A percentile compares a stretch with the other conserved stretches of the same genome.
These are phyloP conservation scores for Agrocybe pediades DNA, from an alignment of 768 basidiomycete species.

Conservation along the genomic window DNA sequence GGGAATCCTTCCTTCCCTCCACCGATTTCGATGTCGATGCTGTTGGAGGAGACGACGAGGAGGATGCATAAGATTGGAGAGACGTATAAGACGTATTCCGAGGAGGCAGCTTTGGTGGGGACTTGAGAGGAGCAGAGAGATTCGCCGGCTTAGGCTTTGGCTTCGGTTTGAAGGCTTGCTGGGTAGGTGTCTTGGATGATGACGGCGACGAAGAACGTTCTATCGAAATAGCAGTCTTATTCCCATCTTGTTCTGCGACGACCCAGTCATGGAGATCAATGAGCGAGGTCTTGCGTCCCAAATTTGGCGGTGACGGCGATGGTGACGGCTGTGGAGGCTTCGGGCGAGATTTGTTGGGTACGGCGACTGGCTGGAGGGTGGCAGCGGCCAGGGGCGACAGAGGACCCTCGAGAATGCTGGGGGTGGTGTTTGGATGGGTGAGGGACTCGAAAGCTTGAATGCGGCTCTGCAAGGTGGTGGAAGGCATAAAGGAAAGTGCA, in stretches of 20 bases:
- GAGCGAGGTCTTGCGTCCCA: slow-evolving; percentile 58
- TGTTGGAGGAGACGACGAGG: slow-evolving; percentile 30
- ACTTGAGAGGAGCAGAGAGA: slow-evolving; percentile 25
- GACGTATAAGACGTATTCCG: slow-evolving; percentile 60
- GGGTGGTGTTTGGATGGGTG: slow-evolving; percentile 22
- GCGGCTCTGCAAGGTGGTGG: slow-evolving; percentile 41
- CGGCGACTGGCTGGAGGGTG: slow-evolving; percentile 40
- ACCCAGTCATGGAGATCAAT: slow-evolving; percentile 78
- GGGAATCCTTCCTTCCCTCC: slow-evolving; percentile 36
- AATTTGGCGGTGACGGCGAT: slow-evolving; percentile 51
- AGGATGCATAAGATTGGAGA: slow-evolving; percentile 42
- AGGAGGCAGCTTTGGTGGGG: slow-evolving; percentile 62
- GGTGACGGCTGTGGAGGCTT: slow-evolving; percentile 47
- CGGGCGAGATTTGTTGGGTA: too few relatives aligned
- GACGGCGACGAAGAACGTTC: slow-evolving; percentile 40
- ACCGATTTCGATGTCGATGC: slow-evolving; percentile 18
- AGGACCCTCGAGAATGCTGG: too few relatives aligned
- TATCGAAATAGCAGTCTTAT: slow-evolving; percentile 29
- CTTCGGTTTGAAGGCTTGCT: slow-evolving; percentile 15
- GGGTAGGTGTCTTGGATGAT: slow-evolving; percentile 58
- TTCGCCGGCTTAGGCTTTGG: slow-evolving; percentile 26
- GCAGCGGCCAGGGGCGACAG: too few relatives aligned
- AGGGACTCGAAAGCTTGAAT: slow-evolving; percentile 69
- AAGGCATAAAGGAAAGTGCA: slow-evolving; percentile 19
- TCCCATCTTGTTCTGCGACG: slow-evolving; percentile 55